Base-by-base conservation (phyloP, 2,329 filamentous ascomycete genomes). In the Talaromyces sp. region DNA sequence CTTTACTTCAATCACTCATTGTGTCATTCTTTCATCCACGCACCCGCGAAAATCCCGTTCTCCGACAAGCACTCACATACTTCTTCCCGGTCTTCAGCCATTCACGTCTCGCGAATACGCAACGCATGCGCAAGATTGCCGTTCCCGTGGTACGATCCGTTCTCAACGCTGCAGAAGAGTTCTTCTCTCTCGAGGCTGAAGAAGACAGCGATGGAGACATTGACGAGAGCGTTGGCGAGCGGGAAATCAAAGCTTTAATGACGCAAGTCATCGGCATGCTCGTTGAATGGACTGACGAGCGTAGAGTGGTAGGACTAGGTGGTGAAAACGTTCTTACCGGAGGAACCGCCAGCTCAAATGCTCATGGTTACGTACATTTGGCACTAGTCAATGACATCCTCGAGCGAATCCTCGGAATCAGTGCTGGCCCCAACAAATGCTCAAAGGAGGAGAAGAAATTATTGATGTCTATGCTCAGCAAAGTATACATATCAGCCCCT, bases 11-110 rank as follows among this genome's bases (percentile, higher is more conserved):
- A 77, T 90, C 90, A 1, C 86, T 97, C 3, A 88, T 96, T 1
- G 82, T 96, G 4, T 87, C 91, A 9, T 98, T 96, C 79, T 98
- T 98, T 77, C 90, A 96, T 72, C 93, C 94, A 0, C 87, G 90
- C 4, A 95, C 91, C 3, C 85, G 87, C 0, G 83, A 85, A 33
- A 97, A 97, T 73, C 90, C 94, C 69, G 88, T 88, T 9, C 88
- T 97, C 7, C 84, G 93, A 24, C 94, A 98, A 77, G 90, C 91
- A 0, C 83, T 98, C 62, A 92, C 91, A 69, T 98, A 98, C 77
- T 97, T 97, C 83, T 82, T 98, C 41, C 94, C 94, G 0, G 93
- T 97, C 0, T 98, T 96, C 80, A 95, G 92, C 76, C 96, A 94
- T 77, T 93, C 90, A 8, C 86, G 91, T 3, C 77, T 88, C 3